Percentiles rank a stretch among this genome's conserved stretches.
Conservation (phyloP, 73 alveolate species). For the Paramecium pentaurelia region DNA sequence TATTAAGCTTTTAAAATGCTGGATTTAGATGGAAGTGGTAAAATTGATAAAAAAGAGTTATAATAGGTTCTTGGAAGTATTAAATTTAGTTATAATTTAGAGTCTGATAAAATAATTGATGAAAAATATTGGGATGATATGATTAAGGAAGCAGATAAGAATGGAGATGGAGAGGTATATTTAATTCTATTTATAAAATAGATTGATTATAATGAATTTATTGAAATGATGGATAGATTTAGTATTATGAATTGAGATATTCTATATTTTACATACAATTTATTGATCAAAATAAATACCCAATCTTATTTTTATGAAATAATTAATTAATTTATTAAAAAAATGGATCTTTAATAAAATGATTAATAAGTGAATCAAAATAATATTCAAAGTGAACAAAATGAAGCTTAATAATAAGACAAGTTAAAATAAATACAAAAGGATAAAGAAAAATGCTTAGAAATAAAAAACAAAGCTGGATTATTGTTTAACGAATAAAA, state of each 20-base stretch:
- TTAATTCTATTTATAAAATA: neutral
- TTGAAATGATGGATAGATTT: slow-evolving; percentile 61
- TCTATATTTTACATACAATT: neutral
- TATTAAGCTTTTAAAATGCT: slow-evolving; percentile 61
- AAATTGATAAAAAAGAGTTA: slow-evolving; percentile 62
- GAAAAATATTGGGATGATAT: slow-evolving; percentile 56
- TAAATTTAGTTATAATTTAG: neutral
- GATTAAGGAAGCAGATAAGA: slow-evolving; percentile 59
- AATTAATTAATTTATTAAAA: neutral
- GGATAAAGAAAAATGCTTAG: slow-evolving; percentile 53
- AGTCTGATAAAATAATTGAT: slow-evolving; percentile 4
- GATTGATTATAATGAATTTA: slow-evolving; percentile 57
- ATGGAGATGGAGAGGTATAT: slow-evolving; percentile 63
- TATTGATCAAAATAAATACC: neutral
- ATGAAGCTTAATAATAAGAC: neutral
- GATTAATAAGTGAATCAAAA: neutral
- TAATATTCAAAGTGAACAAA: neutral
- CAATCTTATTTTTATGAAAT: neutral
- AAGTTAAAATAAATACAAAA: neutral
- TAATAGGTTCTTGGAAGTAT: slow-evolving; percentile 43
- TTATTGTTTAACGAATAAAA: neutral
- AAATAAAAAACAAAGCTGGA: slow-evolving; percentile 59
- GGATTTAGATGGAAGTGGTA: slow-evolving; percentile 70
- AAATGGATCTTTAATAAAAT: neutral
- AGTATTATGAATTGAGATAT: slow-evolving; percentile 1